phyloP scores from a whole-genome alignment of 2,329 filamentous ascomycete genomes.

The Venturia nashicola region DNA sequence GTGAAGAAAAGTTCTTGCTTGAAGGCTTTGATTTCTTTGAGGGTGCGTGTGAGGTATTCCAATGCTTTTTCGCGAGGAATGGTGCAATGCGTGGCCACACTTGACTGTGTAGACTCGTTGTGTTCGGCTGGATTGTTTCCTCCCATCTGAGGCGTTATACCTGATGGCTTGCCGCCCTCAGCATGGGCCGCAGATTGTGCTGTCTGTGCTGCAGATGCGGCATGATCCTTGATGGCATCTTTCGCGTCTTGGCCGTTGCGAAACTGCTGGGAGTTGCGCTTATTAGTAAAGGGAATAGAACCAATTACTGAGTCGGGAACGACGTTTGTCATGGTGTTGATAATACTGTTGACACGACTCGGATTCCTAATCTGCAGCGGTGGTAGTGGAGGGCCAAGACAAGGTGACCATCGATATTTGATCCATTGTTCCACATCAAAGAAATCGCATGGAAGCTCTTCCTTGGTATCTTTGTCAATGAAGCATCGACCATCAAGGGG shows the following conservation, averaged over 20 bases:
- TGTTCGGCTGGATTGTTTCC: conserved; percentile 18
- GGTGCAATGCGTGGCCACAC: conserved; percentile 31
- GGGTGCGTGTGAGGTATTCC: conserved; percentile 62
- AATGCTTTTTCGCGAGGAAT: conserved; percentile 43
- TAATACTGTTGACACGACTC: conserved; percentile 30
- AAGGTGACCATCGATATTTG: conserved; percentile 53
- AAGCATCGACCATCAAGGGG: conserved; percentile 84
- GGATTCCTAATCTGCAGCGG: conserved; percentile 27
- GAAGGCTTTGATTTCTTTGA: conserved; percentile 61
- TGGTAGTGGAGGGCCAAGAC: conserved; percentile 56
- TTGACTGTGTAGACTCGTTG: conserved; percentile 12
- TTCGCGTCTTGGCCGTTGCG: conserved; percentile 16
- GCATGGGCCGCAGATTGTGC: conserved; percentile 13
- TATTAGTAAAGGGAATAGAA: conserved; percentile 11
- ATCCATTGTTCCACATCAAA: conserved; percentile 66
- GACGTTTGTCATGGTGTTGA: conserved; percentile 35
- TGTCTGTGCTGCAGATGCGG: not conserved
- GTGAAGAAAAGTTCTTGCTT: conserved; percentile 59
- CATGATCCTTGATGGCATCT: conserved; percentile 8
- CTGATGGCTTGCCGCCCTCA: conserved; percentile 20
- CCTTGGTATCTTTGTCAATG: conserved; percentile 66
- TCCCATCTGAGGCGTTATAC: conserved; percentile 37
- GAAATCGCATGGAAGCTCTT: conserved; percentile 74
- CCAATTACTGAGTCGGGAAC: conserved; percentile 24
- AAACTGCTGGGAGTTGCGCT: conserved; percentile 24